A percentile compares a stretch with the other conserved stretches of the same genome.
Conservation (phyloP, 108 stramenopile species). For the Hondaea fermentalgiana region DNA sequence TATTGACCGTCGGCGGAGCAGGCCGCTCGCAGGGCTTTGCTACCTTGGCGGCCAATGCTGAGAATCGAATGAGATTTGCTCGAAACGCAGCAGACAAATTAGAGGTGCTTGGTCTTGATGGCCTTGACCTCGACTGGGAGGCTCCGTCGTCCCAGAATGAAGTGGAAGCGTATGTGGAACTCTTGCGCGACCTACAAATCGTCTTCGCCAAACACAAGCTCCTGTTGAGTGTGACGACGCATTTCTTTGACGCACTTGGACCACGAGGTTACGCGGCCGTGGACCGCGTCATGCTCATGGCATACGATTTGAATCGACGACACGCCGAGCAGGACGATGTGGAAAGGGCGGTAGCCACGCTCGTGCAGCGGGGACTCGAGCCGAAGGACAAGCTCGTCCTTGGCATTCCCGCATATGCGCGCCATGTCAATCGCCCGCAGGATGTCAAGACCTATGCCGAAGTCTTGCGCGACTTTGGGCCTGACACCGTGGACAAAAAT, state of each 20-base stretch:
- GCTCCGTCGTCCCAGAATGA: not conserved
- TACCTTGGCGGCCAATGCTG: not conserved
- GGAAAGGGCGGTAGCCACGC: not conserved
- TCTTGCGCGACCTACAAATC: not conserved
- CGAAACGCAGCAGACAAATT: not conserved
- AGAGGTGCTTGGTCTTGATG: not conserved
- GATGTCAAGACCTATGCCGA: not conserved
- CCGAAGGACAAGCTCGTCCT: not conserved
- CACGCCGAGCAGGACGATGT: not conserved
- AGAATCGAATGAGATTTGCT: not conserved
- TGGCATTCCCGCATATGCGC: not conserved
- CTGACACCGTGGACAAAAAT: not conserved
- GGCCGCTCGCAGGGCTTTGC: not conserved
- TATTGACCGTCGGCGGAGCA: not conserved
- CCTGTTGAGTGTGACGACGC: not conserved
- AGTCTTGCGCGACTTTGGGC: not conserved
- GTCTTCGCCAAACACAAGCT: not conserved
- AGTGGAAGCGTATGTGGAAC: not conserved
- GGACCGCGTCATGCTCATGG: not conserved
- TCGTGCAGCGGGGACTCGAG: not conserved
- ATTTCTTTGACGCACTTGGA: not conserved
- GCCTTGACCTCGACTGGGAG: not conserved
- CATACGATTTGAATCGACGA: not conserved
- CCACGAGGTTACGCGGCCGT: not conserved
- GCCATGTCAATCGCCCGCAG: not conserved